phyloP scores from a whole-genome alignment of 441 rosid species.

The Metrosideros polymorpha region DNA sequence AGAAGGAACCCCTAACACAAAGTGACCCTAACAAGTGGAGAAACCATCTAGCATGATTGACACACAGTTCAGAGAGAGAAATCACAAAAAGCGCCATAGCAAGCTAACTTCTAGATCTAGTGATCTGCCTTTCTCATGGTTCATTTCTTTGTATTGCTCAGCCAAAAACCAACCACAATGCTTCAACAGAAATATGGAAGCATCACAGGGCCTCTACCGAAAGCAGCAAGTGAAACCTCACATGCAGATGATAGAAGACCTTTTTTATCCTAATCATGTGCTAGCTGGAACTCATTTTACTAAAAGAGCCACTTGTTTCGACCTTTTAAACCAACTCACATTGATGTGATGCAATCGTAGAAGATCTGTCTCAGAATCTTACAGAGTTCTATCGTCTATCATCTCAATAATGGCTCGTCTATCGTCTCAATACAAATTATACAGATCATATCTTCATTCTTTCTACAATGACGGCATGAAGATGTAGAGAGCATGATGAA shows the following conservation, averaged over 20 bases:
- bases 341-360: neutral
- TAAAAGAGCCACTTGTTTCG: neutral
- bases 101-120: neutral
- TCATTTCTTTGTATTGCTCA: neutral
- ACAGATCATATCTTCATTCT: neutral
- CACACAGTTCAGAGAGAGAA: neutral
- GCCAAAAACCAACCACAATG: neutral
- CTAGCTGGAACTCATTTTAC: neutral
- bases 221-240: neutral
- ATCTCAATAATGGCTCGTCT: neutral
- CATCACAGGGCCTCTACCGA: neutral
- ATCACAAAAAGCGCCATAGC: neutral
- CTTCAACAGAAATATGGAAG: neutral
- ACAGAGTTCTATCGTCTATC: neutral
- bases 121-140: neutral
- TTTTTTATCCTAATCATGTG: neutral
- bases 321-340: neutral
- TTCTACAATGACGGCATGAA: neutral
- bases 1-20: neutral
- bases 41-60: neutral
- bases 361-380: neutral
- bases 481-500: neutral
- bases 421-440: neutral
- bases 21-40: neutral
- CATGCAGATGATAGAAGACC: neutral